Conservation (phyloP, 2,329 filamentous ascomycete species). For the Aspergillus sp. region DNA sequence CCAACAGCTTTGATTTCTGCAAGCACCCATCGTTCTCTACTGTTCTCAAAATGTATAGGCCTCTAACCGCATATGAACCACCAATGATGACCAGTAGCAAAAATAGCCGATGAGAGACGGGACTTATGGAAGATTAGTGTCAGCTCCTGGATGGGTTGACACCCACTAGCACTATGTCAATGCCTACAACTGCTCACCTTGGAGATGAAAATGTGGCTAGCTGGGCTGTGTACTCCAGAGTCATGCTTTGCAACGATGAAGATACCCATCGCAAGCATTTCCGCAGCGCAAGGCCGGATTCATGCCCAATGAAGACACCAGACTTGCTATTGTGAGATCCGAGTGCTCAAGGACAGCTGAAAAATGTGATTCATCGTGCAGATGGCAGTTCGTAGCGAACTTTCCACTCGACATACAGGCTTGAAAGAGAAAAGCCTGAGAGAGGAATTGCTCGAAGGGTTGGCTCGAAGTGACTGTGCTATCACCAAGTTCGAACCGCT, state of each 20-base stretch:
- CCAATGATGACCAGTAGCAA: neutral
- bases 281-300: neutral
- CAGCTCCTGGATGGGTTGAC: neutral
- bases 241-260: neutral
- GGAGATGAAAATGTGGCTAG: neutral
- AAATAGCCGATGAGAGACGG: neutral
- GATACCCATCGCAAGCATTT: neutral
- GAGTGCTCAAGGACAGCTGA: neutral
- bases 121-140: neutral
- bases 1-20: neutral
- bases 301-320: neutral
- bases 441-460: neutral
- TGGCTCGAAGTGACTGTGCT: neutral
- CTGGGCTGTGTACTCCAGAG: neutral
- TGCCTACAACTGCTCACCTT: neutral
- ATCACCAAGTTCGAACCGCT: neutral
- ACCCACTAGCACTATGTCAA: neutral
- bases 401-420: neutral
- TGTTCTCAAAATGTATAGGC: neutral
- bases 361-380: conserved; percentile 3
- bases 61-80: neutral
- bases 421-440: too few relatives aligned
- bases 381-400: neutral
- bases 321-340: neutral
- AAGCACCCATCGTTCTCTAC: neutral